Evolutionary conservation across 768 basidiomycete genomes (phyloP).

Genomic region (Pluteus cervinus): DNA sequence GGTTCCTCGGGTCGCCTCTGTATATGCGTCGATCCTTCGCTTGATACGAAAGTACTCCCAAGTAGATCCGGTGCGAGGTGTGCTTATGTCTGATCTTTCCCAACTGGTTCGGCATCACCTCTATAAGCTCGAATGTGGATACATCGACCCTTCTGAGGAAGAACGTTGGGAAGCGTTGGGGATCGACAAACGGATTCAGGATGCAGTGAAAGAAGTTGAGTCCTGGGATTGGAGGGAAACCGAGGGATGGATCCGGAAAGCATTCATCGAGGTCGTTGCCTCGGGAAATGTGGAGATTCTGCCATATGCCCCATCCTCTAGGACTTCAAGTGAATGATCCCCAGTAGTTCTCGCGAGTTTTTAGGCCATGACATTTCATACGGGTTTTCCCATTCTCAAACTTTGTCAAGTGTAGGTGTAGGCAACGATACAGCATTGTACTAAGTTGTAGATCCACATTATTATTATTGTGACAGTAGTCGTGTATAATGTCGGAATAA

Average conservation of each 20-base stretch:
- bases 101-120: constrained; percentile 28
- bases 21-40: constrained; percentile 27
- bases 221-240: constrained; percentile 14
- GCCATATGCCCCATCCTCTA: no score
- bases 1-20: constrained; percentile 20
- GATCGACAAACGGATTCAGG: constrained; percentile 12
- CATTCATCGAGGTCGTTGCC: constrained; percentile 18
- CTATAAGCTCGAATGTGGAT: constrained; percentile 20
- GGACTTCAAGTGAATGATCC: no score
- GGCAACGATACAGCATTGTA: no score
- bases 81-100: constrained; percentile 24
- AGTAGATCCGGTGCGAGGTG: constrained; percentile 12
- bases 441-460: no score
- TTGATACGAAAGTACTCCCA: constrained; percentile 21
- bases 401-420: no score
- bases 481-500: no score
- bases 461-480: no score
- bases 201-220: constrained; percentile 14
- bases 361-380: no score
- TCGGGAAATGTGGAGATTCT: constrained; percentile 8
- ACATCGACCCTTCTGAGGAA: constrained; percentile 23
- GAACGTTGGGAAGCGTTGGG: constrained; percentile 15
- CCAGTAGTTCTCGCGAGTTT: no score
- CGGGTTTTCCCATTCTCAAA: no score
- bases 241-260: constrained; percentile 29